Conservation (phyloP, 768 basidiomycete species). For the Leccinum fibrillosum region DNA sequence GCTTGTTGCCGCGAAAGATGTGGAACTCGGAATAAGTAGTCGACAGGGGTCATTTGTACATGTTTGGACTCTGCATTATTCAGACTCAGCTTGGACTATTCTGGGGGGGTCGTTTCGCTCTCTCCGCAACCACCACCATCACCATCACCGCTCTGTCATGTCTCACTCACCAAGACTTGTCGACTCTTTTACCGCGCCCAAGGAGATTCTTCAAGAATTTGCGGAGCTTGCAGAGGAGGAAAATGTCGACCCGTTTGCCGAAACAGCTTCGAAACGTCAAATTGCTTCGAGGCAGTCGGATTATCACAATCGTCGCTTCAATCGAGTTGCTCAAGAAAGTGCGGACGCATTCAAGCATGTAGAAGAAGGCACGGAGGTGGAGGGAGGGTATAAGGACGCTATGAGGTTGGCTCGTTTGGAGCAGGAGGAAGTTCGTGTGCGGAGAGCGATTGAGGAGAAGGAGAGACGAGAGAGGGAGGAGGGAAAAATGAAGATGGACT, state of each 20-base stretch:
- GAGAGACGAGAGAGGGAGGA: slow-evolving; percentile 73
- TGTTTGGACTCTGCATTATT: slow-evolving; percentile 27
- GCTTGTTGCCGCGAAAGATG: slow-evolving; percentile 31
- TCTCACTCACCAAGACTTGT: slow-evolving; percentile 68
- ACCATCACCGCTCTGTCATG: slow-evolving; percentile 38
- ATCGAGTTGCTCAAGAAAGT: slow-evolving; percentile 77
- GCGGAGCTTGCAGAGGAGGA: slow-evolving; percentile 93
- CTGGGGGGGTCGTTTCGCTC: slow-evolving; percentile 1
- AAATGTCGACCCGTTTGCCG: slow-evolving; percentile 85
- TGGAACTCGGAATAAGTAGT: slow-evolving; percentile 12
- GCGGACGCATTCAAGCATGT: slow-evolving; percentile 71
- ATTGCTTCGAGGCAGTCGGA: slow-evolving; percentile 92
- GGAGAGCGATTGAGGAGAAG: slow-evolving; percentile 84
- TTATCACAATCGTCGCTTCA: slow-evolving; percentile 91
- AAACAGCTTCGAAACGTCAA: slow-evolving; percentile 90
- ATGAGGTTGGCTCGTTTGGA: slow-evolving; percentile 91
- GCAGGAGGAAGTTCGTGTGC: slow-evolving; percentile 87
- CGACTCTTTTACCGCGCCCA: slow-evolving; percentile 90
- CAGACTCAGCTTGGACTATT: slow-evolving; percentile 26
- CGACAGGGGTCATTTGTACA: slow-evolving; percentile 20
- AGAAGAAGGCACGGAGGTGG: slow-evolving; percentile 65
- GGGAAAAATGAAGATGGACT: slow-evolving; percentile 73
- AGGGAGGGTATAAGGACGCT: slow-evolving; percentile 93
- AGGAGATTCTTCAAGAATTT: slow-evolving; percentile 92
- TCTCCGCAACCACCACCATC: slow-evolving; percentile 19